Evolutionary conservation across 768 basidiomycete species (phyloP), one percentile per base, ranked within the genome.

Genomic region (Xerocomellus intermedius): DNA sequence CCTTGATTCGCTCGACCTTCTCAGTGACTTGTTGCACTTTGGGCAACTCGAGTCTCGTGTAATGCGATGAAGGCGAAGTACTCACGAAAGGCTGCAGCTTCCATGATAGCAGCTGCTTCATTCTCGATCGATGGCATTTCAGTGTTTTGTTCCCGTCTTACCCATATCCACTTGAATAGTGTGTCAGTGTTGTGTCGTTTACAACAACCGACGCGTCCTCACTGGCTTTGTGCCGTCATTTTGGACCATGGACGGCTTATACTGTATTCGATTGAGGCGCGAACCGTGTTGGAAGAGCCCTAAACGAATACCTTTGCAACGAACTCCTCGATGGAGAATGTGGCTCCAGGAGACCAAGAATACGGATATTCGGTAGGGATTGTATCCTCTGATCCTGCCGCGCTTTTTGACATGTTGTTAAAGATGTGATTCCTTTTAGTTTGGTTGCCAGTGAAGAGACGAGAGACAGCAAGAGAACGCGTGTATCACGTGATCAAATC

Each of bases 181-280:
- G 4, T 1, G 48, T 65, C 13, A 59, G 37, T 9, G 5, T 4
- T 16, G 10, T 28, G 12, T 19, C 28, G 8, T 42, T 41, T 12
- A 21, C 22, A 36, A 5, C 17, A n/a, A 33, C 21, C 2, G n/a
- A 55, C 37, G 22, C 13, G 14, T 51, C 57, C 82, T 65, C 53
- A 89, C 88, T 41, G 87, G 87, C 68, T 88, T 89, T 0, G 77
- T 85, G 5, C 87, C 88, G 54, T 89, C 85, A 64, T 90, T 82
- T 60, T 87, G 82, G 10, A 89, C 84, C 86, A 89, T 85, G 17
- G 87, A 89, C 1, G 89, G 88, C 49, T 77, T 85, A 59, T 82
- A 87, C 87, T 89, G 57, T n/a, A 37, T 10, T 17, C 9, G 30
- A 28, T 19, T 59, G 30, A 55, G 55, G 35, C 8, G 32, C 10